A percentile compares a stretch with the other conserved stretches of the same genome.
Conservation (phyloP, 768 basidiomycete genomes). For the Suillus cothurnatus region DNA sequence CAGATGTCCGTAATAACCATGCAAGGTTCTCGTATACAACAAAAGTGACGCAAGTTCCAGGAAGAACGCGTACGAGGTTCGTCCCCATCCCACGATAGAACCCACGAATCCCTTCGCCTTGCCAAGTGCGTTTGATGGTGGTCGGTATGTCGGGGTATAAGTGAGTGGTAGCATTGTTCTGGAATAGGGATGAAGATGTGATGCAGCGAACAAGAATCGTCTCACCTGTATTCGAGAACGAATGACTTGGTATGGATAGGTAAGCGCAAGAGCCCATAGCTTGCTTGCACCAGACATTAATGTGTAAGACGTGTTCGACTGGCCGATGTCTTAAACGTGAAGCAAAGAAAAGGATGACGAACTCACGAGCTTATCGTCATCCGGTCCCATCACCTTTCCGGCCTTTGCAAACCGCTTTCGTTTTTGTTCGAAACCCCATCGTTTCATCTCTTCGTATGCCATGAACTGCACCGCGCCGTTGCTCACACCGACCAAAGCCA, state of each 20-base stretch:
- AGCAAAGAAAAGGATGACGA: not conserved
- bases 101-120: slow-evolving; percentile 75
- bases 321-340: slow-evolving; percentile 9
- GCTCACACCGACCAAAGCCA: slow-evolving; percentile 90
- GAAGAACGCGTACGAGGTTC: slow-evolving; percentile 91
- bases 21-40: slow-evolving; percentile 96
- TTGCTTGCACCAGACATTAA: slow-evolving; percentile 92
- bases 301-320: slow-evolving; percentile 93
- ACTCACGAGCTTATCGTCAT: slow-evolving; percentile 86
- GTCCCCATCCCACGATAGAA: slow-evolving; percentile 97
- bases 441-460: slow-evolving; percentile 94
- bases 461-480: slow-evolving; percentile 97
- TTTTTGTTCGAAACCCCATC: slow-evolving; percentile 83
- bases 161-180: slow-evolving; percentile 69
- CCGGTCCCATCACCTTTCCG: slow-evolving; percentile 66
- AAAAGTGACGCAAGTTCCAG: slow-evolving; percentile 97
- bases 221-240: slow-evolving; percentile 89
- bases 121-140: slow-evolving; percentile 80
- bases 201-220: slow-evolving; percentile 11
- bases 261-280: slow-evolving; percentile 75
- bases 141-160: slow-evolving; percentile 84
- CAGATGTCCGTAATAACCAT: slow-evolving; percentile 73
- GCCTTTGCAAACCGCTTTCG: slow-evolving; percentile 57
- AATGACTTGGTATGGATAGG: slow-evolving; percentile 98
- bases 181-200: slow-evolving; percentile 8